phyloP scores from a whole-genome alignment of 768 basidiomycete species.

The Termitomyces titanicus region DNA sequence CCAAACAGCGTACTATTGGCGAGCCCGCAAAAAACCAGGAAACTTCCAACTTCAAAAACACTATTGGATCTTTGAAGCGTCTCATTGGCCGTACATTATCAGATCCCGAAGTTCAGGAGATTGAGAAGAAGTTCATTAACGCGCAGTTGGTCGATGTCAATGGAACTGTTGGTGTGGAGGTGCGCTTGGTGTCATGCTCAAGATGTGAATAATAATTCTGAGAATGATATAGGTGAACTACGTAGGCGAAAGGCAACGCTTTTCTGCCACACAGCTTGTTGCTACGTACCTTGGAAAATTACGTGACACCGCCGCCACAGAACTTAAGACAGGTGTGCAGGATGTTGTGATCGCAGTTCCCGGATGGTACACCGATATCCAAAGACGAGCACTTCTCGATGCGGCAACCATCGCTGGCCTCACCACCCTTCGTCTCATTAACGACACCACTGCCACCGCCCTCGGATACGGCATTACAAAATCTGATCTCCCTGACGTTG shows the following conservation, averaged over 20 bases:
- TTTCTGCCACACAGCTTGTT: conserved; percentile 89
- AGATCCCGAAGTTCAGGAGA: conserved; percentile 78
- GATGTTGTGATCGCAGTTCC: conserved; percentile 97
- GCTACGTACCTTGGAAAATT: conserved; percentile 89
- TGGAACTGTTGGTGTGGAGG: conserved; percentile 84
- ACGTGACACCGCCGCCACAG: conserved; percentile 78
- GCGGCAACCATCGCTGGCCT: conserved; percentile 88
- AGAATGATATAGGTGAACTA: conserved; percentile 68
- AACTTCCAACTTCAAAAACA: conserved; percentile 97
- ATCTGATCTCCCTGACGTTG: conserved; percentile 86
- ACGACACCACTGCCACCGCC: conserved; percentile 93
- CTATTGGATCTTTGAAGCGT: conserved; percentile 88
- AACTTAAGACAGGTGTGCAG: conserved; percentile 82
- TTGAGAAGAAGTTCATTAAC: conserved; percentile 91
- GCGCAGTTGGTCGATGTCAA: conserved; percentile 81
- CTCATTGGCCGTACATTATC: conserved; percentile 77
- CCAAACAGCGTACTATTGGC: conserved; percentile 87
- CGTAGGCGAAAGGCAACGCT: conserved; percentile 73
- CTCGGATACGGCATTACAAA: conserved; percentile 99
- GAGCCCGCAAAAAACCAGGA: conserved; percentile 97
- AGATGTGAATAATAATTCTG: not conserved
- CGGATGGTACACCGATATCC: conserved; percentile 94
- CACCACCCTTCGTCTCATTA: conserved; percentile 91
- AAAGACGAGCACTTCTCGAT: conserved; percentile 86
- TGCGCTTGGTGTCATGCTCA: conserved; percentile 32